These are phyloP conservation scores for Drechmeria coniospora DNA, from an alignment of 2,329 filamentous ascomycete species.

Conservation along the genomic window DNA sequence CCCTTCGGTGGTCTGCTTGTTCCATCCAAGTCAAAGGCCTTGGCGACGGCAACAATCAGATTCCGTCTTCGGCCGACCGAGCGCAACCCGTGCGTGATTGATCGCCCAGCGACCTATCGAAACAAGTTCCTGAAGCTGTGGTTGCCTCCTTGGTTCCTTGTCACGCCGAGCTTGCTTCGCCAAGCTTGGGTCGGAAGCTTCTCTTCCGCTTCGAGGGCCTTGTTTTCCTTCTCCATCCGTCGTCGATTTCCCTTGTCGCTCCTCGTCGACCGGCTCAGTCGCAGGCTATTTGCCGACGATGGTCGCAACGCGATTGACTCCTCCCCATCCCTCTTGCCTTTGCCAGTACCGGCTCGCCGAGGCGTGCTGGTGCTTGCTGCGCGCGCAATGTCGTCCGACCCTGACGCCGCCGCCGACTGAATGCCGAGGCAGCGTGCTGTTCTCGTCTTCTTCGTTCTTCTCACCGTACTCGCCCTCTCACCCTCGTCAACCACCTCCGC, in stretches of 20 bases:
- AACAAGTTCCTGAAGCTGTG: slow-evolving; percentile 3
- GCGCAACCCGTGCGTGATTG: too few species aligned
- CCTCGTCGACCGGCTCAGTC: slow-evolving; percentile 2
- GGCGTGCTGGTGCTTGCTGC: neutral
- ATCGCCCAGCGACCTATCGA: slow-evolving; percentile 1
- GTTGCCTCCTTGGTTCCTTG: neutral
- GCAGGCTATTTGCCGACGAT: slow-evolving; percentile 5
- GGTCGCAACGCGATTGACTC: slow-evolving; percentile 1
- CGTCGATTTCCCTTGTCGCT: slow-evolving; percentile 1
- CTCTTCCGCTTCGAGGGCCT: neutral
- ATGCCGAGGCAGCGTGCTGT: neutral
- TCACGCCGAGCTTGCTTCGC: neutral
- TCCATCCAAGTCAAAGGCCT: neutral
- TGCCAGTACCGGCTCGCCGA: neutral
- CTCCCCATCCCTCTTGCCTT: neutral
- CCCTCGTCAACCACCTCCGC: neutral
- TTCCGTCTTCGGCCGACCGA: too few species aligned
- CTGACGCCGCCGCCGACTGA: neutral
- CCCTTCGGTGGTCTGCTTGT: too few species aligned
- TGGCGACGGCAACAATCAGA: neutral
- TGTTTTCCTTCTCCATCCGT: slow-evolving; percentile 3
- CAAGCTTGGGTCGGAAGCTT: neutral
- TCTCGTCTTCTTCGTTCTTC: slow-evolving; percentile 1
- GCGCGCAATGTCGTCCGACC: neutral
- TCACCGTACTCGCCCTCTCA: neutral